These are phyloP conservation scores for Annulohypoxylon truncatum DNA, from an alignment of 2,329 filamentous ascomycete species.

Conservation along the genomic window DNA sequence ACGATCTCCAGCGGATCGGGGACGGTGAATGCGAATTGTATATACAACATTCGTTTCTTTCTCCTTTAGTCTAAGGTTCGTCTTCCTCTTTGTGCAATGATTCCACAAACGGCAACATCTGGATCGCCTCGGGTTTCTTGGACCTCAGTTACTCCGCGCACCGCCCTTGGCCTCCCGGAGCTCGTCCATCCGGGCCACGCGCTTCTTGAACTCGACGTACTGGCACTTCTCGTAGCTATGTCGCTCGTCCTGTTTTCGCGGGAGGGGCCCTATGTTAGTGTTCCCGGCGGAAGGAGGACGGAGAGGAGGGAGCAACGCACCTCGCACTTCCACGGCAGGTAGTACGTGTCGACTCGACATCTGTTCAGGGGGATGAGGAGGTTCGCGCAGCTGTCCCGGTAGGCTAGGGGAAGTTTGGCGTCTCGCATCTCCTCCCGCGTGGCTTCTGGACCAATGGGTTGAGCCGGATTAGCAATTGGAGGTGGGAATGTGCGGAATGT, in stretches of 20 bases:
- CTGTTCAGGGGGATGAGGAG: slow-evolving; percentile 95
- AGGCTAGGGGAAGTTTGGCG: slow-evolving; percentile 86
- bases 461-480: slow-evolving; percentile 4
- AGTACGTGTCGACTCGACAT: slow-evolving; percentile 92
- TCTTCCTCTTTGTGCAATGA: background rate
- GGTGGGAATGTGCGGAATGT: background rate
- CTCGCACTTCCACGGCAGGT: slow-evolving; percentile 97
- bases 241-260: slow-evolving; percentile 83
- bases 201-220: slow-evolving; percentile 98
- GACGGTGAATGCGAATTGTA: slow-evolving; percentile 24
- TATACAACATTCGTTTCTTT: slow-evolving; percentile 22
- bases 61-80: background rate
- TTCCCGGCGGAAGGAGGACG: background rate
- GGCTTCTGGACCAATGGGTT: slow-evolving; percentile 65
- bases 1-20: background rate
- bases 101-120: background rate
- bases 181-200: slow-evolving; percentile 98
- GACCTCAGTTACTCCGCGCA: slow-evolving; percentile 82
- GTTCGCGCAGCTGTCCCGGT: slow-evolving; percentile 95
- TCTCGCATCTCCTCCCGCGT: slow-evolving; percentile 94
- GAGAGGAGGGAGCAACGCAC: slow-evolving; percentile 64
- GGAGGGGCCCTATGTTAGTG: background rate
- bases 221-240: slow-evolving; percentile 99
- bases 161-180: slow-evolving; percentile 86
- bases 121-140: background rate